Conservation (phyloP, 2,329 filamentous ascomycete genomes). For the Lasiodiplodia hormozganensis region DNA sequence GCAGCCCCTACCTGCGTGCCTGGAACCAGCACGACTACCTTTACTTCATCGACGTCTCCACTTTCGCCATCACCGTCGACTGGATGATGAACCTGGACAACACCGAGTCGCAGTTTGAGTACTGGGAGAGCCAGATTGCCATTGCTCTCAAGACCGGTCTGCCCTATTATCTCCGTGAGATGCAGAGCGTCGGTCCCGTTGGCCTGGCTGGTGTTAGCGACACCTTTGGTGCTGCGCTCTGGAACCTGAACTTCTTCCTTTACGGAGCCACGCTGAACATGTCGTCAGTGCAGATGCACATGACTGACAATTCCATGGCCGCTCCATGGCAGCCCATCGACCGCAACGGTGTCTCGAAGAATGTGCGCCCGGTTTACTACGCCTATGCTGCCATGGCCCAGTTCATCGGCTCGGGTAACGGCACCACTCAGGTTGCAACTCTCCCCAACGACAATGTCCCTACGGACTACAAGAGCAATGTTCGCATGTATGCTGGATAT, state of each 20-base stretch:
- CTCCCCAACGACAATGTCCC: constrained; percentile 43
- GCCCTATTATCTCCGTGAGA: constrained; percentile 59
- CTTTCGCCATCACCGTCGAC: constrained; percentile 52
- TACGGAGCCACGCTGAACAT: constrained; percentile 58
- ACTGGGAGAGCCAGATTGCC: constrained; percentile 54
- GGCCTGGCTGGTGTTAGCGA: constrained; percentile 56
- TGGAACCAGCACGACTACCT: constrained; percentile 64
- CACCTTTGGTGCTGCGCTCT: constrained; percentile 58
- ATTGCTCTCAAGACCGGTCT: constrained; percentile 51
- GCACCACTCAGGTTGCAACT: constrained; percentile 53
- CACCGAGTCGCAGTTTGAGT: constrained; percentile 56
- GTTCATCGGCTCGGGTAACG: constrained; percentile 55
- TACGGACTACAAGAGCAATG: constrained; percentile 48
- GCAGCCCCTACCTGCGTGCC: constrained; percentile 45
- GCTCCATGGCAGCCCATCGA: constrained; percentile 58
- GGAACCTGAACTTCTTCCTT: constrained; percentile 61
- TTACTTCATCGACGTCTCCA: constrained; percentile 59
- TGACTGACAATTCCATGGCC: constrained; percentile 61
- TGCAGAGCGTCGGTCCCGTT: constrained; percentile 59
- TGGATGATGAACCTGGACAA: constrained; percentile 54
- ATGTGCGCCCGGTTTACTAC: constrained; percentile 59
- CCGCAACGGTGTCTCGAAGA: constrained; percentile 41
- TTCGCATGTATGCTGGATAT: constrained; percentile 56
- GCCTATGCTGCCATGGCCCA: constrained; percentile 60
- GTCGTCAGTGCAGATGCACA: constrained; percentile 59